Evolutionary conservation across 2,329 filamentous ascomycete genomes (phyloP).

Genomic region (Lojkania enalia): DNA sequence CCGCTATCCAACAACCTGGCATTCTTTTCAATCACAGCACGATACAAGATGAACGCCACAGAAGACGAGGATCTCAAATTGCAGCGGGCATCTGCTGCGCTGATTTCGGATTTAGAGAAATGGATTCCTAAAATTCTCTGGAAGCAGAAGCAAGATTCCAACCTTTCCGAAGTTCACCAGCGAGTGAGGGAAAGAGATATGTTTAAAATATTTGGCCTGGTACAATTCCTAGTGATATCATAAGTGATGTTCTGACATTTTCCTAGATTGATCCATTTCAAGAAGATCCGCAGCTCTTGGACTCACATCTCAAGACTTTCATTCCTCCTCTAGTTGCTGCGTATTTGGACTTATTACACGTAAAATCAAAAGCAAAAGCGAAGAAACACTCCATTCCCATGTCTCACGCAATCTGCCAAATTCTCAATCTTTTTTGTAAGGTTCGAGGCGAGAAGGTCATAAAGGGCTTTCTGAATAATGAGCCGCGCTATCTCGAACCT

Average conservation of each 20-base stretch:
- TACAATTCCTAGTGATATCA: conserved; percentile 13
- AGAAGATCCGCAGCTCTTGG: conserved; percentile 90
- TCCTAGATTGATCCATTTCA: conserved; percentile 80
- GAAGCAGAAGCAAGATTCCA: conserved; percentile 31
- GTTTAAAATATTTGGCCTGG: conserved; percentile 42
- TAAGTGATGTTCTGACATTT: conserved; percentile 1
- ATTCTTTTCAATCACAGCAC: neutral
- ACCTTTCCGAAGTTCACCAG: conserved; percentile 36
- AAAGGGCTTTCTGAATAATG: conserved; percentile 86
- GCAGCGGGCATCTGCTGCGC: conserved; percentile 46
- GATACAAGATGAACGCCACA: conserved; percentile 38
- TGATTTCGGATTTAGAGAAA: conserved; percentile 34
- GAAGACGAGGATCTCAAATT: conserved; percentile 53
- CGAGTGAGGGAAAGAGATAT: conserved; percentile 47
- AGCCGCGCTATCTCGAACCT: conserved; percentile 80
- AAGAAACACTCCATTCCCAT: conserved; percentile 33
- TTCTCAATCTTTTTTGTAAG: conserved; percentile 92
- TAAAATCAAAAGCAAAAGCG: conserved; percentile 22
- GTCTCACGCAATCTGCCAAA: conserved; percentile 67
- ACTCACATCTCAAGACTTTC: conserved; percentile 76
- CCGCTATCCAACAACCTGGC: neutral
- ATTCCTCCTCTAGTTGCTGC: conserved; percentile 74
- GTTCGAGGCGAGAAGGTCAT: conserved; percentile 92
- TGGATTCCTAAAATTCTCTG: conserved; percentile 44
- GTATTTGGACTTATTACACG: conserved; percentile 68